Evolutionary conservation across 2,329 filamentous ascomycete species (phyloP).

Genomic region (Cytospora paraplurivora): DNA sequence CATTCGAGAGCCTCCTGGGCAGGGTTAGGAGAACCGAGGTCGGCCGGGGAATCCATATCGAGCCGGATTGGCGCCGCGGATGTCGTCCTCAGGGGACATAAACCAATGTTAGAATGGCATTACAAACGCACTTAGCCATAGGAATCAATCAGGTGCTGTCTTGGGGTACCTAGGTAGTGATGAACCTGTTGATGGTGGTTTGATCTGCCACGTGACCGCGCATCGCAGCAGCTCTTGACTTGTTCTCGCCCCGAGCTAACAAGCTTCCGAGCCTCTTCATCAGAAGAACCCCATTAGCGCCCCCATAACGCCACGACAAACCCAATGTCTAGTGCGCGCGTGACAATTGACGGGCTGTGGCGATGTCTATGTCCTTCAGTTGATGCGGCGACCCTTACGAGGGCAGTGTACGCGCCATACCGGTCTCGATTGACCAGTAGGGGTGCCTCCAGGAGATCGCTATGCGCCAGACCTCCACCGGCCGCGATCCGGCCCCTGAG

Average conservation of each 20-base stretch:
- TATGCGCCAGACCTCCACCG: conserved; percentile 24
- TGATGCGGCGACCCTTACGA: conserved; percentile 43
- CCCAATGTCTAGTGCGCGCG: conserved; percentile 42
- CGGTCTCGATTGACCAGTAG: not conserved
- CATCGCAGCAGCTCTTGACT: not conserved
- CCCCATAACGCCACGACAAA: not conserved
- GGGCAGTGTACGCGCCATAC: conserved; percentile 32
- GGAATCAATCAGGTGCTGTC: conserved; percentile 7
- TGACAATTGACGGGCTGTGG: conserved; percentile 62
- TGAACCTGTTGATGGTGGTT: not conserved
- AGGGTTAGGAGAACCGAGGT: not conserved
- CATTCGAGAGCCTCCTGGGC: not conserved
- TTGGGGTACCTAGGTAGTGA: not conserved
- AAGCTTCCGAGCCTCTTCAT: conserved; percentile 5
- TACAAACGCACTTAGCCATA: not conserved
- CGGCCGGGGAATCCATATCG: not conserved
- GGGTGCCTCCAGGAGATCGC: not conserved
- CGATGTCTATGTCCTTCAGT: conserved; percentile 63
- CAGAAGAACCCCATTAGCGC: not conserved
- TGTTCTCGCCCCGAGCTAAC: not conserved
- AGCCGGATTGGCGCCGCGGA: not conserved
- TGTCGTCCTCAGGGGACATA: conserved; percentile 2
- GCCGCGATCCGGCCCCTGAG: conserved; percentile 20
- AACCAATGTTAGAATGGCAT: not conserved
- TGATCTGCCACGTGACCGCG: conserved; percentile 13